Percentiles rank a stretch among this genome's conserved stretches.
Conservation (phyloP, 2,329 filamentous ascomycete genomes). For the Alternaria gansuensis region DNA sequence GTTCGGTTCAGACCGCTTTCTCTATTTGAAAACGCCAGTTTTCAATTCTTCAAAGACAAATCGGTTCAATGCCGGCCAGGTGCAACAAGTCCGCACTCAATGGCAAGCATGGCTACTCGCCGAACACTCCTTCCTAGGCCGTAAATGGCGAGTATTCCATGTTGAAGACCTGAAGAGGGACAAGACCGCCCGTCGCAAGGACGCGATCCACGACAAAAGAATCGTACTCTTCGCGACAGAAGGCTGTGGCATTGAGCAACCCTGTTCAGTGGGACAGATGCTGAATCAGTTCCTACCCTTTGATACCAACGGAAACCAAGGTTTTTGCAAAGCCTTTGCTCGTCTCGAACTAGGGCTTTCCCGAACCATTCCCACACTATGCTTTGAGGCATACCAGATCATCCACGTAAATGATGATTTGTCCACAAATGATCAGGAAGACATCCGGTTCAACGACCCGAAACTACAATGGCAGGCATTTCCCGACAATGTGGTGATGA, state of each 20-base stretch:
- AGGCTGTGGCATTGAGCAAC: conserved; percentile 39
- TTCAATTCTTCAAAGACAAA: conserved; percentile 29
- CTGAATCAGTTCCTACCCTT: conserved; percentile 55
- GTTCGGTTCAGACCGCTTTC: conserved; percentile 54
- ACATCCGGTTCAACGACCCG: conserved; percentile 50
- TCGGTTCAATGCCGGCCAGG: conserved; percentile 20
- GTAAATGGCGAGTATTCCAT: conserved; percentile 54
- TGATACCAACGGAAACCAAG: conserved; percentile 45
- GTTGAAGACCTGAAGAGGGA: conserved; percentile 49
- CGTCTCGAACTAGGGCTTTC: conserved; percentile 57
- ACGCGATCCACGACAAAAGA: conserved; percentile 30
- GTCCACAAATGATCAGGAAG: conserved; percentile 49
- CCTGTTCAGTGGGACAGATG: conserved; percentile 37
- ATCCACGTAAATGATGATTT: conserved; percentile 39
- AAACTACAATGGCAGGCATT: conserved; percentile 34
- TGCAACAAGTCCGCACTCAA: conserved; percentile 30
- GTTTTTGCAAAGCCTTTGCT: conserved; percentile 55
- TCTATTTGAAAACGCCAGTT: conserved; percentile 52
- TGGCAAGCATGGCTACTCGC: conserved; percentile 49
- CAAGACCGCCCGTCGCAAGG: conserved; percentile 35
- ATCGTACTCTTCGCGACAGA: conserved; percentile 51
- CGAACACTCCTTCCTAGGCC: conserved; percentile 53
- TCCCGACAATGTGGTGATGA: conserved; percentile 51
- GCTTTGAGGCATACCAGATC: conserved; percentile 53
- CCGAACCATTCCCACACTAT: conserved; percentile 49